Evolutionary conservation across 1,284 basidiomycete genomes (phyloP).

Genomic region (Ganoderma lingzhi): DNA sequence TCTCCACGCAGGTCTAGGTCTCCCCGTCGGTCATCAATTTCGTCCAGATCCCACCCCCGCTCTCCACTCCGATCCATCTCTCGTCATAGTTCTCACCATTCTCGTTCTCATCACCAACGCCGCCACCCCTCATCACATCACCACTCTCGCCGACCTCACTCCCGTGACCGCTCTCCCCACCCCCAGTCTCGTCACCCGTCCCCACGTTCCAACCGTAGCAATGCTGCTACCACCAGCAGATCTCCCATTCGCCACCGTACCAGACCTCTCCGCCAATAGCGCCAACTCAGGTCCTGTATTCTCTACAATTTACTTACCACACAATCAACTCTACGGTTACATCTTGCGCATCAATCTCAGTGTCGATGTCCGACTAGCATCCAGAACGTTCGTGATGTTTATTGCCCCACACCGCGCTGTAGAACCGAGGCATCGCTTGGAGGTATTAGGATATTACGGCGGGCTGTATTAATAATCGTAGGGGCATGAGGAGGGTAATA

Average conservation of each 20-base stretch:
- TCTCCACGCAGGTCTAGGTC: not conserved
- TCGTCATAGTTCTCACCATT: not conserved
- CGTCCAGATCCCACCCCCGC: not conserved
- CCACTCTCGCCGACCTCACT: not conserved
- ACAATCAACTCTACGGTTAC: not conserved
- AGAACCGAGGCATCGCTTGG: not conserved
- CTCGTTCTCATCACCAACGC: not conserved
- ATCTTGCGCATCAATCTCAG: not conserved
- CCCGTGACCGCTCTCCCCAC: not conserved
- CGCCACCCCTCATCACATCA: not conserved
- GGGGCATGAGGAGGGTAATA: constrained; percentile 10
- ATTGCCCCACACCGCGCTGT: constrained; percentile 9
- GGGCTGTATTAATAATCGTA: constrained; percentile 24
- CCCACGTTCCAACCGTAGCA: not conserved
- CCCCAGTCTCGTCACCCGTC: not conserved
- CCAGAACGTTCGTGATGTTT: constrained; percentile 2
- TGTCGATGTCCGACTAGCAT: not conserved
- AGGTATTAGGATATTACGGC: constrained; percentile 32
- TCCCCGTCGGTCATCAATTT: not conserved
- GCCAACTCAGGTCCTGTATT: not conserved
- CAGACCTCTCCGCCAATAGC: constrained; percentile 7
- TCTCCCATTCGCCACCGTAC: not conserved
- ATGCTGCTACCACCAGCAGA: not conserved
- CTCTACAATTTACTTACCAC: not conserved
- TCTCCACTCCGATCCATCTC: not conserved